A percentile compares a stretch with the other conserved stretches of the same genome.
These are phyloP conservation scores for Jackrogersella multiformis DNA, from an alignment of 495 filamentous ascomycete genomes.

Conservation along the genomic window DNA sequence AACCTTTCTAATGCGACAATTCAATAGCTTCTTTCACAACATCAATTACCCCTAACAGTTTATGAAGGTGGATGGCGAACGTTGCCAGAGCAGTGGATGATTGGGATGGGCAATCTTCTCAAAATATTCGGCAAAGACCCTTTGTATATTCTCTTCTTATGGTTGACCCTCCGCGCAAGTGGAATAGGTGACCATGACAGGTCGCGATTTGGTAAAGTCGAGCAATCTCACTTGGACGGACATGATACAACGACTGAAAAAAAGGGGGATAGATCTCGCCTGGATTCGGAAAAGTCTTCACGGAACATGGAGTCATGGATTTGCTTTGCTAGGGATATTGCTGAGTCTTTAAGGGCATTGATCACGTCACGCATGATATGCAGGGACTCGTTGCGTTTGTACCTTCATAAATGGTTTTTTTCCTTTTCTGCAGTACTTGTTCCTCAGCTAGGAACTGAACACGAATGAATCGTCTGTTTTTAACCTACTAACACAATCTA, in stretches of 20 bases:
- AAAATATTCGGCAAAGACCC: constrained; percentile 32
- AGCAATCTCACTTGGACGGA: constrained; percentile 32
- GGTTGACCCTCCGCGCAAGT: constrained; percentile 8
- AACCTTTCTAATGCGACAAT: constrained; percentile 48
- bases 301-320: constrained; percentile 38
- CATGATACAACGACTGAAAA: constrained; percentile 22
- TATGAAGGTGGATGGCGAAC: constrained; percentile 36
- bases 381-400: constrained; percentile 14
- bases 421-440: constrained; percentile 7
- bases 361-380: constrained; percentile 17
- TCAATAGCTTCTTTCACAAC: constrained; percentile 10
- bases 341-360: constrained; percentile 18
- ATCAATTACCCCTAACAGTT: constrained; percentile 11
- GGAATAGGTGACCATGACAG: constrained; percentile 19
- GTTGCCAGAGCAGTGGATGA: constrained; percentile 40
- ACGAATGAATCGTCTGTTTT: constrained; percentile 26
- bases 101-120: constrained; percentile 34
- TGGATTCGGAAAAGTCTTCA: constrained; percentile 30
- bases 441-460: constrained; percentile 14
- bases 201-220: constrained; percentile 33
- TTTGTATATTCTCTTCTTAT: constrained; percentile 41
- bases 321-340: constrained; percentile 37
- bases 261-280: constrained; percentile 16
- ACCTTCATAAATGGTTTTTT: constrained; percentile 13
- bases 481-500: background rate